Base-by-base conservation (phyloP, 148 eudicot species). In the Rhododendron ferrugineum region DNA sequence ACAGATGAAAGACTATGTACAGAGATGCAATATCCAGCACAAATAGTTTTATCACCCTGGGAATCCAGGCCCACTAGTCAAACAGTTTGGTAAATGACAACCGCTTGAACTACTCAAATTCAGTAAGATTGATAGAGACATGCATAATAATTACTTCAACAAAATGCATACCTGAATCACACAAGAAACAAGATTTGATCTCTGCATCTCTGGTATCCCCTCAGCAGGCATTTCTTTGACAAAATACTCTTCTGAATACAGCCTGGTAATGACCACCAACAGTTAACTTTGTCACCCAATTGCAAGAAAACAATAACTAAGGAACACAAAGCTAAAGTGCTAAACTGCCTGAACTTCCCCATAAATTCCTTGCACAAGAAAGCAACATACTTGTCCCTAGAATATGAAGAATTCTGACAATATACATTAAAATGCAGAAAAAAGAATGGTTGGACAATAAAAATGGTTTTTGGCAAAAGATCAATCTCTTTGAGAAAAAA, bases 181-280 rank as follows among this genome's bases (percentile, higher is more conserved):
- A 87, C 92, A 91, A 58, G 99, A 95, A 79, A 94, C 94, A 73
- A 97, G 96, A 81, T 91, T 97, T 79, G 99, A 95, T 86, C 99
- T 92, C 89, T 97, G 99, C 85, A 97, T 97, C 94, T 97, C 99
- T 62, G 99, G 99, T 87, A 97, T 93, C 79, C 99, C 99, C 77
- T 89, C 93, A 78, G 89, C 84, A 72, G 98, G 66, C 99, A 97
- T 93, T 89, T 97, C 95, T 60, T 94, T 95, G 73, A 72, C 70
- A 87, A 83, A 95, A 88, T 91, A 93, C 23, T 97, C 98, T 87
- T 97, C 98, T 23, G 98, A 93, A 85, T 95, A 97, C 50, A 97
- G 91, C 95, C 99, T 97, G 92, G 75, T 70, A 79, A 75, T 49
- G 28, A 56, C 49, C 32, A 73, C 68, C 78, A 72, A 60, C 1